Conservation (phyloP, 1,284 basidiomycete species). For the Microbotryomycetes sp. region DNA sequence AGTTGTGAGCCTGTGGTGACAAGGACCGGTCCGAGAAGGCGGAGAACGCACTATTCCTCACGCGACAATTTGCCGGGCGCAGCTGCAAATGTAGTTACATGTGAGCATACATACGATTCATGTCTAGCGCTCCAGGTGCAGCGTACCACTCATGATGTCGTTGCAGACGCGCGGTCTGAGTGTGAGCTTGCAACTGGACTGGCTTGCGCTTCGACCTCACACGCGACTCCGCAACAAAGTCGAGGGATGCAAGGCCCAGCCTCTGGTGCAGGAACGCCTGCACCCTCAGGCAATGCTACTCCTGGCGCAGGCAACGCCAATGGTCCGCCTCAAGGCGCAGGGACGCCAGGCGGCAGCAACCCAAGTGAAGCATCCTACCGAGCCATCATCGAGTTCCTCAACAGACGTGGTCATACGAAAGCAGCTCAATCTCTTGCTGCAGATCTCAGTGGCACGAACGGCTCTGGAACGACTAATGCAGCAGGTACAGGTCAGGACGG, state of each 20-base stretch:
- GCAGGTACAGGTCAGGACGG: slow-evolving; percentile 44
- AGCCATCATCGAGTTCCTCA: slow-evolving; percentile 69
- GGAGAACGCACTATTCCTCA: slow-evolving; percentile 25
- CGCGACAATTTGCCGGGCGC: slow-evolving; percentile 26
- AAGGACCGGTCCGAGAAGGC: too few relatives aligned
- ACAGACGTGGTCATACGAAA: slow-evolving; percentile 66
- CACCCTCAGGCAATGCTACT: neutral
- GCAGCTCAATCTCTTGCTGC: slow-evolving; percentile 69
- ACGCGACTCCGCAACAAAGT: neutral
- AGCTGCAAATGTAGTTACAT: neutral
- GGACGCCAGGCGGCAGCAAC: neutral
- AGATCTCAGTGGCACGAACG: slow-evolving; percentile 51
- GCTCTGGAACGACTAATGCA: slow-evolving; percentile 48
- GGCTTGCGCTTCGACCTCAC: neutral
- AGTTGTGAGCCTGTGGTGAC: too few relatives aligned
- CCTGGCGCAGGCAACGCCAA: too few relatives aligned
- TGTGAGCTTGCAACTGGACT: neutral
- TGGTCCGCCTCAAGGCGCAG: neutral
- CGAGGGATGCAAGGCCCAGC: neutral
- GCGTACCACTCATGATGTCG: neutral
- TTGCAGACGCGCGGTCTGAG: too few relatives aligned
- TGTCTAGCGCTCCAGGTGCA: too few relatives aligned
- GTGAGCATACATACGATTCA: too few relatives aligned
- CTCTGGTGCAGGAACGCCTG: too few relatives aligned
- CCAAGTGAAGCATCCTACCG: slow-evolving; percentile 22